These are phyloP conservation scores for Kockovaella imperatae DNA, from an alignment of 768 basidiomycete species.

Conservation along the genomic window DNA sequence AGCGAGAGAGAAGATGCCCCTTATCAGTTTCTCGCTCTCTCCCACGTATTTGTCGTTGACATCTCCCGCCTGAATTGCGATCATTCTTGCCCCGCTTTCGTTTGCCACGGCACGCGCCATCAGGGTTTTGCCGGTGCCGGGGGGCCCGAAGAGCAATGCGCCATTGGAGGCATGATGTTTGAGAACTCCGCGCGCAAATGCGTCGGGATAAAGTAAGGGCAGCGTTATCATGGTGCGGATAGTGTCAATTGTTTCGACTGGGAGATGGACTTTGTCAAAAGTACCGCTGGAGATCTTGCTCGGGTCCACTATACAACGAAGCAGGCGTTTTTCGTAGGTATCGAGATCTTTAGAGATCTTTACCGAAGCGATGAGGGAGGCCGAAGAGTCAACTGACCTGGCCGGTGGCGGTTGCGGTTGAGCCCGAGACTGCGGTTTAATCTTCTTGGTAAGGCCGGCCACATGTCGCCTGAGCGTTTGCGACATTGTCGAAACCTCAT, in stretches of 20 bases:
- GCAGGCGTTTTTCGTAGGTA: constrained; percentile 66
- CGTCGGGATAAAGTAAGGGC: constrained; percentile 74
- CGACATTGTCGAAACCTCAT: too few relatives aligned
- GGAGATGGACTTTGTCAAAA: constrained; percentile 81
- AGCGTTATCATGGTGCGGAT: constrained; percentile 85
- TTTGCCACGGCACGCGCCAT: constrained; percentile 83
- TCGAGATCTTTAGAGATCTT: constrained; percentile 70
- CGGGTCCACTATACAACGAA: constrained; percentile 80
- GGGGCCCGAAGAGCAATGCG: constrained; percentile 84
- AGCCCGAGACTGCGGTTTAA: too few relatives aligned
- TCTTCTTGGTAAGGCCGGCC: too few relatives aligned
- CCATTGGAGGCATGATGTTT: constrained; percentile 88
- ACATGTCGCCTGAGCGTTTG: too few relatives aligned
- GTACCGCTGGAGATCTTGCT: constrained; percentile 57
- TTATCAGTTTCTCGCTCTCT: constrained; percentile 52
- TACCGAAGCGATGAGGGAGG: constrained; percentile 69
- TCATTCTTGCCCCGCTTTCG: constrained; percentile 89
- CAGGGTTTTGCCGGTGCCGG: constrained; percentile 81
- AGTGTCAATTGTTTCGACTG: constrained; percentile 78
- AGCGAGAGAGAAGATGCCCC: constrained; percentile 79
- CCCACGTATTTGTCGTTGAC: constrained; percentile 72
- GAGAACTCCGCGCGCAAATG: constrained; percentile 79
- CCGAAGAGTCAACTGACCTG: constrained; percentile 28
- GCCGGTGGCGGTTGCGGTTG: too few relatives aligned
- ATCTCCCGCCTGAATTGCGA: constrained; percentile 73